A percentile compares a stretch with the other conserved stretches of the same genome.
Evolutionary conservation across 352 stramenopile species (phyloP).

Genomic region (Globisporangium viniferum): DNA sequence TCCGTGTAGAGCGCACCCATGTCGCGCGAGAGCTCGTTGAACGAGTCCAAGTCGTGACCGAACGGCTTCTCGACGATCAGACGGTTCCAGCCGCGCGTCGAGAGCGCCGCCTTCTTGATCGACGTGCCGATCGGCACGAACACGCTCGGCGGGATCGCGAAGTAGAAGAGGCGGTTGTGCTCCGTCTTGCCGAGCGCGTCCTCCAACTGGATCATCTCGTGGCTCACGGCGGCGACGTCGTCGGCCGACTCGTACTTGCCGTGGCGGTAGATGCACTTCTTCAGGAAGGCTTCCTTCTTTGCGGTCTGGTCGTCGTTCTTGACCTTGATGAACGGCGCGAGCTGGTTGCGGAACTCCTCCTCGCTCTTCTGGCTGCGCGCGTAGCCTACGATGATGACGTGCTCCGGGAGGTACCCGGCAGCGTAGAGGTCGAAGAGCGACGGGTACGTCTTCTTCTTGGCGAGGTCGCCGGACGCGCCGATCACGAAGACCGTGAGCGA

Average conservation of each 20-base stretch:
- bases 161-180: slow-evolving; percentile 93
- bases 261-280: slow-evolving; percentile 72
- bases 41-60: slow-evolving; percentile 93
- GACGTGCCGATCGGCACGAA: slow-evolving; percentile 92
- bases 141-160: slow-evolving; percentile 95
- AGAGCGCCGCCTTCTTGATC: slow-evolving; percentile 90
- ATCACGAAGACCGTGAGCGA: slow-evolving; percentile 84
- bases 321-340: slow-evolving; percentile 63
- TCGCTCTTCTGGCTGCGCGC: slow-evolving; percentile 79
- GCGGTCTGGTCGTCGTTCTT: slow-evolving; percentile 40
- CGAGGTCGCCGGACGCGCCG: slow-evolving; percentile 83
- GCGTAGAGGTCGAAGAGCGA: slow-evolving; percentile 88
- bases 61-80: slow-evolving; percentile 99
- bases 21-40: slow-evolving; percentile 87
- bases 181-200: slow-evolving; percentile 44
- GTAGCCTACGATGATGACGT: slow-evolving; percentile 86
- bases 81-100: slow-evolving; percentile 91
- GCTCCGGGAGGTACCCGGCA: slow-evolving; percentile 73
- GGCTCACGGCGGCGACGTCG: slow-evolving; percentile 65
- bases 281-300: slow-evolving; percentile 70
- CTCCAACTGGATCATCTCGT: slow-evolving; percentile 69
- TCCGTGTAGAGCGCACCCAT: slow-evolving; percentile 82
- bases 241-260: slow-evolving; percentile 86
- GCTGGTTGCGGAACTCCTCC: slow-evolving; percentile 78
- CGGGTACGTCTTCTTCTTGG: slow-evolving; percentile 92